These are phyloP conservation scores for Hymenotorrendiella dingleyae DNA, from an alignment of 2,329 filamentous ascomycete genomes.

Conservation along the genomic window DNA sequence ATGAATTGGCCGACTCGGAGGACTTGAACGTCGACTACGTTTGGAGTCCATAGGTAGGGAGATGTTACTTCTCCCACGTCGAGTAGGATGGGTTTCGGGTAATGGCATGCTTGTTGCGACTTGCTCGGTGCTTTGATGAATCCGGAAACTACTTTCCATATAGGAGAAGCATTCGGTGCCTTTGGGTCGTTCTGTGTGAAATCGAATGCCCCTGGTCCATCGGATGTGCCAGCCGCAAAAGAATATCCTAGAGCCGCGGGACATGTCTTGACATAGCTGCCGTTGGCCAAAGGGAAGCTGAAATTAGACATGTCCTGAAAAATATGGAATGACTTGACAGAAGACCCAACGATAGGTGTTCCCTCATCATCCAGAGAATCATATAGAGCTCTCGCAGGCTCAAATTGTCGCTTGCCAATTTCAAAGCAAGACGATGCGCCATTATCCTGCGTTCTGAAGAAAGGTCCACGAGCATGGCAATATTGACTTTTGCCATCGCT, in stretches of 20 bases:
- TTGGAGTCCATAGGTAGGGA: constrained; percentile 86
- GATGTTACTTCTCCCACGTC: constrained; percentile 75
- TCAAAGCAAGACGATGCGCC: constrained; percentile 71
- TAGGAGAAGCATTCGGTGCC: constrained; percentile 54
- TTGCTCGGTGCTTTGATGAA: constrained; percentile 64
- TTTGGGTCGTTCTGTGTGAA: constrained; percentile 83
- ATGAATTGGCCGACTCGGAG: constrained; percentile 79
- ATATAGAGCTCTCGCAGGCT: constrained; percentile 55
- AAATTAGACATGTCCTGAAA: constrained; percentile 78
- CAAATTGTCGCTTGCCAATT: constrained; percentile 67
- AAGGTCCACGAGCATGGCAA: constrained; percentile 70
- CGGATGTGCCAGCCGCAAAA: constrained; percentile 87
- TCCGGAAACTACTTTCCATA: constrained; percentile 73
- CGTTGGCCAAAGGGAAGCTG: constrained; percentile 67
- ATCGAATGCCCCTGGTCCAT: constrained; percentile 86
- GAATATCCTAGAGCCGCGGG: constrained; percentile 85
- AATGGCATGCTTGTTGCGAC: constrained; percentile 70
- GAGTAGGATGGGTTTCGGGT: constrained; percentile 76
- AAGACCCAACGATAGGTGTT: constrained; percentile 50
- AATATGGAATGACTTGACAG: constrained; percentile 76
- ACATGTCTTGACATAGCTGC: constrained; percentile 66
- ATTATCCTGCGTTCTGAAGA: constrained; percentile 61
- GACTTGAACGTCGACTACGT: constrained; percentile 83
- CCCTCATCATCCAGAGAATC: constrained; percentile 41
- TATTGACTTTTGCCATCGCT: constrained; percentile 59